These are phyloP conservation scores for Hypsizygus marmoreus DNA, from an alignment of 768 basidiomycete species.

Conservation along the genomic window DNA sequence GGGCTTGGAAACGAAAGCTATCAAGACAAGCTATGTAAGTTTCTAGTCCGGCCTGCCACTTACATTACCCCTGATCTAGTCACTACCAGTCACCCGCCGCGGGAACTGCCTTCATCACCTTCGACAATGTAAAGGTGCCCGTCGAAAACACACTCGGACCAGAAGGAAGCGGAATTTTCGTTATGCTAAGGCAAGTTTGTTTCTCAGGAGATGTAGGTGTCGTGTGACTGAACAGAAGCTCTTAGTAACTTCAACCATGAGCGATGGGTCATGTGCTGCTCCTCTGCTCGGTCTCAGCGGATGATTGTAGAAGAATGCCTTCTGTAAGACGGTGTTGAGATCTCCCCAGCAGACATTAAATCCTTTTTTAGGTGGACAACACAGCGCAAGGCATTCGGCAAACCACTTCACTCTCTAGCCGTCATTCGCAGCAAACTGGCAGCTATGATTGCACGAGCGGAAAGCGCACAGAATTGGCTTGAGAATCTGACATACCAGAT, in stretches of 20 bases:
- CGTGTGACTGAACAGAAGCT: no score
- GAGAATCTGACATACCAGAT: conserved; percentile 87
- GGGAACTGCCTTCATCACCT: conserved; percentile 77
- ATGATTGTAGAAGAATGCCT: conserved; percentile 50
- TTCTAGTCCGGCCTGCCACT: not conserved
- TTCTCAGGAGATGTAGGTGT: not conserved
- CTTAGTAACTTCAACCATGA: conserved; percentile 95
- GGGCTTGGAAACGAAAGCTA: conserved; percentile 81
- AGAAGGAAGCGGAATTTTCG: conserved; percentile 68
- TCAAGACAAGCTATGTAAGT: conserved; percentile 68
- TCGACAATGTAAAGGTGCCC: conserved; percentile 83
- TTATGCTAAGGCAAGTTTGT: conserved; percentile 44
- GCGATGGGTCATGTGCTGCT: conserved; percentile 88
- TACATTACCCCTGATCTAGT: not conserved
- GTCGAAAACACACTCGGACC: conserved; percentile 82
- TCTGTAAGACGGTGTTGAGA: conserved; percentile 39
- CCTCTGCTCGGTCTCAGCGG: conserved; percentile 69
- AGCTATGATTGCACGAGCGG: conserved; percentile 64
- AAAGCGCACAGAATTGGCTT: conserved; percentile 79
- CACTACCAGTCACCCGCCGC: conserved; percentile 64
- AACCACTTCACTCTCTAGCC: conserved; percentile 78
- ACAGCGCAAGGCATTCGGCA: conserved; percentile 90
- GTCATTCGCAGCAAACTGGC: conserved; percentile 91
- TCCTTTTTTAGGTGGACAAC: conserved; percentile 64
- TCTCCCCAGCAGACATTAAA: not conserved